Conservation (phyloP, 2,329 filamentous ascomycete species). For the Ascochyta rabiei region DNA sequence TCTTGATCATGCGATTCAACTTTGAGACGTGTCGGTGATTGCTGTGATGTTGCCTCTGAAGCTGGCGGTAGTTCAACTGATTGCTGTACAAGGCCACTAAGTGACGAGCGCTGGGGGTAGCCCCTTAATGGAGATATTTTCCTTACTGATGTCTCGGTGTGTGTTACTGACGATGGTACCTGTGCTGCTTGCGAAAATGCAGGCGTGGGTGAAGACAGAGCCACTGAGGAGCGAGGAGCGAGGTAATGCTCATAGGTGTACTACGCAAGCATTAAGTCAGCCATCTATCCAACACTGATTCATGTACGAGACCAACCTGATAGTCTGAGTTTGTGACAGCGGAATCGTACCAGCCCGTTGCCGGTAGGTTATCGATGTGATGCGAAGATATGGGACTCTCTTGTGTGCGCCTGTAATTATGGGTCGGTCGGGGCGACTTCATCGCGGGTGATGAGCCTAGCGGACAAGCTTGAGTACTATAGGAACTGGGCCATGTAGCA, state of each 20-base stretch:
- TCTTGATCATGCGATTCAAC: slow-evolving; percentile 22
- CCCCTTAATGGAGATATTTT: slow-evolving; percentile 41
- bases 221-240: slow-evolving; percentile 39
- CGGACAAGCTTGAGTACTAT: slow-evolving; percentile 33
- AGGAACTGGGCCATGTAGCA: slow-evolving; percentile 38
- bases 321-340: slow-evolving; percentile 38
- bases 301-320: slow-evolving; percentile 3
- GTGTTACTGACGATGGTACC: slow-evolving; percentile 24
- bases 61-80: neutral
- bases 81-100: neutral
- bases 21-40: slow-evolving; percentile 17
- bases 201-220: slow-evolving; percentile 28
- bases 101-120: slow-evolving; percentile 33
- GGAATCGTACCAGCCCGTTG: slow-evolving; percentile 40
- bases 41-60: slow-evolving; percentile 18
- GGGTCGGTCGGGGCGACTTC: slow-evolving; percentile 43
- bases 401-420: slow-evolving; percentile 37
- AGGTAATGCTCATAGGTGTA: slow-evolving; percentile 44
- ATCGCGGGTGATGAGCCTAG: slow-evolving; percentile 35
- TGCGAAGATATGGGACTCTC: slow-evolving; percentile 37
- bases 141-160: slow-evolving; percentile 29
- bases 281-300: neutral
- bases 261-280: neutral
- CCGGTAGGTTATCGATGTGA: slow-evolving; percentile 28
- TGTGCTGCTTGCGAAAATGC: slow-evolving; percentile 32